Base-by-base conservation (phyloP, 306 rosid species). In the Phaseolus lunatus region DNA sequence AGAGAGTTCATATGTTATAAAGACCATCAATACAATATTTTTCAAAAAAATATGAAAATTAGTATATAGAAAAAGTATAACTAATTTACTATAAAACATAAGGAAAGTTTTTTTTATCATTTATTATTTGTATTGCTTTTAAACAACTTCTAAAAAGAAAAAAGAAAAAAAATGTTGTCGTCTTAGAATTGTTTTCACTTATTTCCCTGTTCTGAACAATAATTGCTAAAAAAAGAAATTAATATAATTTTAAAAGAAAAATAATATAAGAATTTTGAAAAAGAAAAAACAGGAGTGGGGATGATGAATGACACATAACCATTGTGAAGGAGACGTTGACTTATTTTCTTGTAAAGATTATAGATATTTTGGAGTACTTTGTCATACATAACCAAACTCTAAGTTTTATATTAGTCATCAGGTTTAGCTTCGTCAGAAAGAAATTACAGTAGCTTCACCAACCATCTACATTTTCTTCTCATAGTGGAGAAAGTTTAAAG, bases 341-440 rank as follows among this genome's bases (percentile, higher is more conserved):
- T 59, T 59, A 6, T 59, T 59, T 59, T 59, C 2, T 14, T 6
- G 4, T 24, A 26, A 59, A 59, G 41, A 0, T 1, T 27, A 7
- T 15, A 59, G 5, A 27, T 72, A 61, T 22, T 39, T 61, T 16
- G 45, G 59, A 56, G 33, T n/a, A 47, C 27, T 63, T 62, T 82
- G 76, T 82, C 79, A 44, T 41, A 44, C 44, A 77, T 58, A 44
- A 56, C 9, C 33, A 57, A 37, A 33, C 9, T 2, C 45, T 26
- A 24, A 56, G 49, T 27, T 37, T 72, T 56, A 7, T 56, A 7
- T 67, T 37, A 9, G 9, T 64, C 54, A 11, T 81, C 71, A 18
- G 22, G 27, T 41, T 61, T 52, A 50, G 49, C 76, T 67, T 58
- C 78, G 31, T 20, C 81, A 3, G 37, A 27, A 20, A 59, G 26